phyloP scores from a whole-genome alignment of 31 red algal genomes.

The Endocladia muricata region DNA sequence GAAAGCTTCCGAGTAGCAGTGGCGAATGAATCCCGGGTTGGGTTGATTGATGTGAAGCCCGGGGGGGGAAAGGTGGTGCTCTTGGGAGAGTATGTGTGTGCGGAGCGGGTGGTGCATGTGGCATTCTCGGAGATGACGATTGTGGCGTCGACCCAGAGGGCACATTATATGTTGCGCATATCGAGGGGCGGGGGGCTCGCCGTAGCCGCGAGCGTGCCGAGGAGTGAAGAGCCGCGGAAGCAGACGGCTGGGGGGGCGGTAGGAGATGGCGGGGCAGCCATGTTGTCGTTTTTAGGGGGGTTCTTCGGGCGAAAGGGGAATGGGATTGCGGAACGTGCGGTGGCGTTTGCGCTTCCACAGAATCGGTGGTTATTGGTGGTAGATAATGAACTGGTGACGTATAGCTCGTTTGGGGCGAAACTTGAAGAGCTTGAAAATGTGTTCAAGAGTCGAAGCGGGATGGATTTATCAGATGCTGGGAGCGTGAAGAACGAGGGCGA shows the following conservation, averaged over 20 bases:
- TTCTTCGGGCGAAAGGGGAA: conserved; percentile 25
- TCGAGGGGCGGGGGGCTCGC: conserved; percentile 61
- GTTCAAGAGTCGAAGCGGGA: conserved; percentile 71
- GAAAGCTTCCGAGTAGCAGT: conserved; percentile 58
- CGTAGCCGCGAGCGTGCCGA: conserved; percentile 51
- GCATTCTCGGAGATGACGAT: conserved; percentile 75
- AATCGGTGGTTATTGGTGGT: conserved; percentile 63
- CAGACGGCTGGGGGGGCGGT: conserved; percentile 15
- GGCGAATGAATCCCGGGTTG: conserved; percentile 20
- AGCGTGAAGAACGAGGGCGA: neutral
- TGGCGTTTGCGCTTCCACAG: conserved; percentile 60
- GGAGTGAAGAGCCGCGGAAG: conserved; percentile 5
- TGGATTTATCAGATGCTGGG: conserved; percentile 26
- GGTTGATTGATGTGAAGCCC: conserved; percentile 52
- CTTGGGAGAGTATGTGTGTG: conserved; percentile 30
- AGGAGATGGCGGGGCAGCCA: conserved; percentile 36
- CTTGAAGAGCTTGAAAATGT: conserved; percentile 75
- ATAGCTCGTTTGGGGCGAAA: conserved; percentile 73
- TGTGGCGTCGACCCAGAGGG: conserved; percentile 32
- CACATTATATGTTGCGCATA: conserved; percentile 69
- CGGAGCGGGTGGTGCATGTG: conserved; percentile 31
- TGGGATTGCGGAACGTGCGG: neutral
- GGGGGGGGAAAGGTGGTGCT: conserved; percentile 36
- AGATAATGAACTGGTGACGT: conserved; percentile 69
- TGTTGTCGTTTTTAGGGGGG: conserved; percentile 53